Percentiles rank a stretch among this genome's conserved stretches.
Conservation (phyloP, 2,329 filamentous ascomycete genomes). For the Dothiorella sarmentorum region DNA sequence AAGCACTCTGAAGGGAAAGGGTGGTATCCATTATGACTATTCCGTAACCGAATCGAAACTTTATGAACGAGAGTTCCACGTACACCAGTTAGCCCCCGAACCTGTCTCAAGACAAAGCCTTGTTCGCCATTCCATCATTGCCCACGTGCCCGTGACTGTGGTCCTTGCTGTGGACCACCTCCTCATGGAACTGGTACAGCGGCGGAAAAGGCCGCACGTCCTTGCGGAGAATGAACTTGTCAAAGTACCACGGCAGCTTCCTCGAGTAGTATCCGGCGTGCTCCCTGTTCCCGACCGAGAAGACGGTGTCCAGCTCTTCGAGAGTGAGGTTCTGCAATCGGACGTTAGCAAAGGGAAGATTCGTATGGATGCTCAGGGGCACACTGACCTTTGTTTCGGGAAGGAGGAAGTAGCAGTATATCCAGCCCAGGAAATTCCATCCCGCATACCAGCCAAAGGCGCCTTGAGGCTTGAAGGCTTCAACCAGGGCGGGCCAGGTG, state of each 20-base stretch:
- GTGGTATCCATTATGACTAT: too few relatives aligned
- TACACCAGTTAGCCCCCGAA: too few relatives aligned
- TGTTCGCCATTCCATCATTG: too few relatives aligned
- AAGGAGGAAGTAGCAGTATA: conserved; percentile 1
- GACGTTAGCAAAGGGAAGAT: neutral
- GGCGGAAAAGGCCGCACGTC: conserved; percentile 31
- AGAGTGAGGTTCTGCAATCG: conserved; percentile 37
- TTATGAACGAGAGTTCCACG: too few relatives aligned
- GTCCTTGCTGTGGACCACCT: too few relatives aligned
- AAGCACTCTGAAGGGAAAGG: too few relatives aligned
- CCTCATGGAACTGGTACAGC: conserved; percentile 37
- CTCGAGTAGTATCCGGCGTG: conserved; percentile 40
- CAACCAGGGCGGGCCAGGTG: conserved; percentile 58
- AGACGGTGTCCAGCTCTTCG: conserved; percentile 51
- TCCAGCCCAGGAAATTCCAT: conserved; percentile 55
- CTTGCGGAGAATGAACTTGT: conserved; percentile 40
- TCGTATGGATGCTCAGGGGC: neutral
- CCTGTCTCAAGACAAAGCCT: too few relatives aligned
- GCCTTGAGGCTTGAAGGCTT: conserved; percentile 48
- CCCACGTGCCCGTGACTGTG: too few relatives aligned
- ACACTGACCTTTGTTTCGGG: neutral
- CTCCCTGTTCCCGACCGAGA: conserved; percentile 44
- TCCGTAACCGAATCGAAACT: too few relatives aligned
- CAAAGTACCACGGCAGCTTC: conserved; percentile 47
- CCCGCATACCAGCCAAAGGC: conserved; percentile 61